Evolutionary conservation across 2,329 filamentous ascomycete species (phyloP), one percentile per base, ranked within the genome.

Genomic region (Calonectria leucothoes): DNA sequence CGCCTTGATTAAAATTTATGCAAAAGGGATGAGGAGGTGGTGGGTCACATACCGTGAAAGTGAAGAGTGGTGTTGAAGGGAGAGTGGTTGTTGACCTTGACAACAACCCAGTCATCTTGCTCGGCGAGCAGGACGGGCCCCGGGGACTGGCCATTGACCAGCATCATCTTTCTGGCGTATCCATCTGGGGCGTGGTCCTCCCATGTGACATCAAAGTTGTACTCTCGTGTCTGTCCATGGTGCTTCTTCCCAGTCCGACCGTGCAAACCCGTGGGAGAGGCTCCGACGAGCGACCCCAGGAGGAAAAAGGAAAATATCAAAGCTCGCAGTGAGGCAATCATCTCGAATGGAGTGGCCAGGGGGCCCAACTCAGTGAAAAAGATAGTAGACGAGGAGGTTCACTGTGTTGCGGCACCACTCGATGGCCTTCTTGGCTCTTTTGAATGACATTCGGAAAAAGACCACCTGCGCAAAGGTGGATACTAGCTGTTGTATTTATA

Each of bases 61-160:
- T 90, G 89, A 6, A 90, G 75, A 2, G 87, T 87, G 2, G 87
- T 85, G 72, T 89, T 87, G 65, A 83, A 85, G 0, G 88, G 86
- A 27, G 88, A 84, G 6, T 83, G 74, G 76, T 91, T 91, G 49
- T 83, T 77, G 3, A 90, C 86, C 4, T 80, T 76, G 7, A 89
- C 81, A n/a, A 84, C 78, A 4, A 89, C 84, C 27, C 82, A 80
- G 68, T 91, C 89, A 23, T 88, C 89, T 80, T 91, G 86, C 55
- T 87, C 82, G 11, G 89, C 85, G 61, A 89, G 86, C 11, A 94
- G 86, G 2, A 86, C 83, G 0, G 93, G 93, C 0, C 91, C 93
- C 0, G 93, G 92, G 63, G 90, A 91, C 77, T 91, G 86, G 14
- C 88, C 89, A 74, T 93, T 93, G 78, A 92, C 82, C 51, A 93